Percentiles rank a stretch among this genome's conserved stretches.
These are phyloP conservation scores for Tetraselmis striata DNA, from an alignment of 139 green algal genomes.

Conservation along the genomic window DNA sequence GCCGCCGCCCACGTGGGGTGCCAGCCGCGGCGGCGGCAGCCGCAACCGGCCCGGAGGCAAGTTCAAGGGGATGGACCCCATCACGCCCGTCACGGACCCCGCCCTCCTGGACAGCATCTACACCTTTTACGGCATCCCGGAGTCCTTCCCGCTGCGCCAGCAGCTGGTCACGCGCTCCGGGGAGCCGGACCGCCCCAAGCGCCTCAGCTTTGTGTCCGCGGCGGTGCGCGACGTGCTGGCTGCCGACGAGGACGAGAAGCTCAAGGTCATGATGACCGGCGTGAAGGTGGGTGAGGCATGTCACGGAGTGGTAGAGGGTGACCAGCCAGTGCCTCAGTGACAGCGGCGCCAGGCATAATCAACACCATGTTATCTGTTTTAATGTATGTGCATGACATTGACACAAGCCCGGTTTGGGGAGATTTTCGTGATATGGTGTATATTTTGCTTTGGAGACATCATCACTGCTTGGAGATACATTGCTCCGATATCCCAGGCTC, in stretches of 20 bases:
- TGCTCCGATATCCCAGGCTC: too few relatives aligned
- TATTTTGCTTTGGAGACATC: too few relatives aligned
- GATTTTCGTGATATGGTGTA: too few relatives aligned
- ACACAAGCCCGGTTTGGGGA: too few relatives aligned
- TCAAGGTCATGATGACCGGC: constrained; percentile 71
- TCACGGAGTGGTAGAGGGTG: too few relatives aligned
- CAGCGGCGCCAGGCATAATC: too few relatives aligned
- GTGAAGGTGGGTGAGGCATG: constrained; percentile 72
- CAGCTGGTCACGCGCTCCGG: constrained; percentile 56
- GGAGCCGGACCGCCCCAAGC: constrained; percentile 48
- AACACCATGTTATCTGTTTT: too few relatives aligned
- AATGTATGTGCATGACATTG: too few relatives aligned
- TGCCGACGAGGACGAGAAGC: constrained; percentile 52
- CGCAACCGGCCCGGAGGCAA: not conserved
- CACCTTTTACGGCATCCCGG: constrained; percentile 66
- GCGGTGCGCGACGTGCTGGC: constrained; percentile 53
- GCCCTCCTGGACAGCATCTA: constrained; percentile 32
- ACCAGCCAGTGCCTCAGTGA: too few relatives aligned
- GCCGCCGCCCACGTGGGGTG: not conserved
- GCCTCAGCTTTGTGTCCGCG: constrained; percentile 49
- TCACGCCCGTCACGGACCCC: constrained; percentile 42
- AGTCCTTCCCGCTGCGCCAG: constrained; percentile 42
- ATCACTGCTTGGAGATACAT: too few relatives aligned
- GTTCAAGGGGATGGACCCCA: constrained; percentile 42
- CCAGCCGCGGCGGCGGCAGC: not conserved